Percentiles rank a stretch among this genome's conserved stretches.
Evolutionary conservation across 23 red algal species (phyloP).

Genomic region (Cyanidiococcus yangmingshanensis): DNA sequence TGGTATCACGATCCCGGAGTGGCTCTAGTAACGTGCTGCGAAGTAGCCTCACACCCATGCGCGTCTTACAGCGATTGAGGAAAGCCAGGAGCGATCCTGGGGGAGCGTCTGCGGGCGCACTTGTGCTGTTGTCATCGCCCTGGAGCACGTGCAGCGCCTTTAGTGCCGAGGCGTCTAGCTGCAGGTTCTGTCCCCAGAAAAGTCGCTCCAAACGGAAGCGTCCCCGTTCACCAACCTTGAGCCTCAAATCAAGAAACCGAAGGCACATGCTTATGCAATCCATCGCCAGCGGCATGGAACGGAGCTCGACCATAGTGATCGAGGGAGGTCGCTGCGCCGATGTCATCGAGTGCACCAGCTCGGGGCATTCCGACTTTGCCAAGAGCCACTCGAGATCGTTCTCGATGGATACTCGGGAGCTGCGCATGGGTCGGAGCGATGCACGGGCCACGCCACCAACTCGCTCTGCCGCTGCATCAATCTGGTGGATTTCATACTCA

Average conservation of each 20-base stretch:
- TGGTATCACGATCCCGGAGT: conserved; percentile 37
- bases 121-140: conserved; percentile 20
- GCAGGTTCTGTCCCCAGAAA: conserved; percentile 23
- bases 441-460: background rate
- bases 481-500: background rate
- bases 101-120: conserved; percentile 22
- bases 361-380: background rate
- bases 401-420: background rate
- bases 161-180: conserved; percentile 56
- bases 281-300: background rate
- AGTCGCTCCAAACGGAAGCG: background rate
- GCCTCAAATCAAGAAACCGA: background rate
- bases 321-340: background rate
- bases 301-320: background rate
- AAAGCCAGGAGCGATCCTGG: conserved; percentile 49
- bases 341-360: background rate
- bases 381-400: background rate
- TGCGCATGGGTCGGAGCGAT: background rate
- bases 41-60: conserved; percentile 70
- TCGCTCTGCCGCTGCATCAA: background rate
- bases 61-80: conserved; percentile 53
- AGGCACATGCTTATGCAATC: background rate
- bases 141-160: conserved; percentile 59
- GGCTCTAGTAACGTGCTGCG: conserved; percentile 59
- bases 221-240: background rate